Evolutionary conservation across 768 basidiomycete genomes (phyloP).

Genomic region (Kwoniella botswanensis): DNA sequence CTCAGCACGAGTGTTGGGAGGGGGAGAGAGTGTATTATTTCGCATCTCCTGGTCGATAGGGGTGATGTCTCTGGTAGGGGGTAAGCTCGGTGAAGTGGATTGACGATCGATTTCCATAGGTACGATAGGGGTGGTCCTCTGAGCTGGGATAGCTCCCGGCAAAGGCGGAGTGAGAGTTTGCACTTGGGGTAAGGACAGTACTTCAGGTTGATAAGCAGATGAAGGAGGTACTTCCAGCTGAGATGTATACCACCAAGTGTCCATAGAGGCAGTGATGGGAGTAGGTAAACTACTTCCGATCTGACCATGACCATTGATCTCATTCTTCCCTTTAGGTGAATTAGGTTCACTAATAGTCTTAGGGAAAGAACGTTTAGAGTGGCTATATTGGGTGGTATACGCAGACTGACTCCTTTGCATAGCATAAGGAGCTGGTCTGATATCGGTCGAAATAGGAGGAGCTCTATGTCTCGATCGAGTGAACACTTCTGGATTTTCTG

Average conservation of each 20-base stretch:
- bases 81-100: not conserved
- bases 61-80: not conserved
- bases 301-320: too few relatives aligned
- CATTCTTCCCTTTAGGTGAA: not conserved
- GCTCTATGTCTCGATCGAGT: not conserved
- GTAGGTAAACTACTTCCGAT: not conserved
- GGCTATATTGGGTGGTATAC: not conserved
- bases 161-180: not conserved
- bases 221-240: not conserved
- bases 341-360: slow-evolving; percentile 6
- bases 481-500: slow-evolving; percentile 1
- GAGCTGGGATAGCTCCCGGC: not conserved
- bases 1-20: not conserved
- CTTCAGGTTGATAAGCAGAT: not conserved
- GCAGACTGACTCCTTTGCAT: slow-evolving; percentile 2
- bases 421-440: not conserved
- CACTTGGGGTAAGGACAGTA: slow-evolving; percentile 1
- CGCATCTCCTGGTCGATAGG: not conserved
- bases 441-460: not conserved
- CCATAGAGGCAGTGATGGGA: not conserved
- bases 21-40: not conserved
- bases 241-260: not conserved
- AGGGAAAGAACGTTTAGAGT: not conserved
- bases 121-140: not conserved
- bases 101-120: not conserved